Conservation (phyloP, 495 filamentous ascomycete species). For the Neurospora sp. region DNA sequence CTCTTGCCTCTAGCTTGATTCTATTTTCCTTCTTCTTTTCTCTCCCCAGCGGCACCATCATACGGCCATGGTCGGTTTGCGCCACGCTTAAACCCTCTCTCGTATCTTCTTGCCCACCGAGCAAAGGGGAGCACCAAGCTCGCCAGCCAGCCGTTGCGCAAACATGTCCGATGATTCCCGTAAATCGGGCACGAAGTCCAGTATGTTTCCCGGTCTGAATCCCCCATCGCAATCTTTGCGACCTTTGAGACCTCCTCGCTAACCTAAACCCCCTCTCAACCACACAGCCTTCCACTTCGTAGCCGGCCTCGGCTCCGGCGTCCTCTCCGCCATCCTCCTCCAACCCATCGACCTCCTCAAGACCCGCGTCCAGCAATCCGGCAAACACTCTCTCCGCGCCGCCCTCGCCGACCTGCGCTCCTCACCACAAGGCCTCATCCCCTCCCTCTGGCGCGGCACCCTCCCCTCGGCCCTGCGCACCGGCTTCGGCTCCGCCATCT, state of each 20-base stretch:
- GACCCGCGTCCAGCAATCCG: conserved; percentile 80
- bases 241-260: conserved; percentile 1
- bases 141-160: conserved; percentile 2
- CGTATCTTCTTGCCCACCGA: background rate
- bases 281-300: conserved; percentile 70
- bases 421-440: conserved; percentile 40
- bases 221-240: too few relatives aligned
- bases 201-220: too few relatives aligned
- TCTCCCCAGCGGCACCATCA: background rate
- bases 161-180: conserved; percentile 28
- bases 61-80: background rate
- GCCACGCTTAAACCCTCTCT: background rate
- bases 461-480: conserved; percentile 86
- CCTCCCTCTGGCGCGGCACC: conserved; percentile 88
- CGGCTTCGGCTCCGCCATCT: conserved; percentile 84
- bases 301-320: conserved; percentile 79
- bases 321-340: conserved; percentile 77
- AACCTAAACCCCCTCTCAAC: too few relatives aligned
- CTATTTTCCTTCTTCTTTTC: background rate
- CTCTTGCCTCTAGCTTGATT: background rate
- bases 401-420: conserved; percentile 63
- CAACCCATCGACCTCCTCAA: conserved; percentile 97
- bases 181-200: conserved; percentile 23
- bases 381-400: conserved; percentile 49
- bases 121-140: background rate